A percentile compares a stretch with the other conserved stretches of the same genome.
These are phyloP conservation scores for Cenchrus fungigraminus DNA, from an alignment of 176 grass and related monocot genomes.

Conservation along the genomic window DNA sequence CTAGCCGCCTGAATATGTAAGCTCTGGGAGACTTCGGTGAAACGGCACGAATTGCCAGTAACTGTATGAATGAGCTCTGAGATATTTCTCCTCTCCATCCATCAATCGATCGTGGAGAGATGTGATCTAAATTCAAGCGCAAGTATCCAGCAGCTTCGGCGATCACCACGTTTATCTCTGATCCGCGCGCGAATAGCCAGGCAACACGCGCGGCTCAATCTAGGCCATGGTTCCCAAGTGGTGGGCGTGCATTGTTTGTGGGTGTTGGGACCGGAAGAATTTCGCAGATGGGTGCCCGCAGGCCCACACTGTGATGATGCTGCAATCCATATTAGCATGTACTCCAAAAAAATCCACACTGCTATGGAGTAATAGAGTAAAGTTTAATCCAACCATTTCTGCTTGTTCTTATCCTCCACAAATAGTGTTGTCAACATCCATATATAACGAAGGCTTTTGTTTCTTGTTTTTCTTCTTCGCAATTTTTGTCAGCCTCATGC, in stretches of 20 bases:
- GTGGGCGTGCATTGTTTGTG: not conserved
- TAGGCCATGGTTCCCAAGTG: not conserved
- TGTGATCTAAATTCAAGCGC: not conserved
- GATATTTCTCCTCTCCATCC: too few species aligned
- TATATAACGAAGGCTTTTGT: slow-evolving; percentile 24
- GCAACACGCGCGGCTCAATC: slow-evolving; percentile 24
- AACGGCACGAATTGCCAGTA: too few species aligned
- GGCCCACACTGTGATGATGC: slow-evolving; percentile 33
- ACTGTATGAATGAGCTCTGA: too few species aligned
- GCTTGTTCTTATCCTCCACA: slow-evolving; percentile 38
- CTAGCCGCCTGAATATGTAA: not conserved
- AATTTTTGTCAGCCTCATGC: slow-evolving; percentile 11
- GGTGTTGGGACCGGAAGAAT: slow-evolving; percentile 25
- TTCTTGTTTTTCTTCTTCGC: not conserved
- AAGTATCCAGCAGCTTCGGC: not conserved
- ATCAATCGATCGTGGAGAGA: not conserved
- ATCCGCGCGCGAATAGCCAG: not conserved
- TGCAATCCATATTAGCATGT: slow-evolving; percentile 42
- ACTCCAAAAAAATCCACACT: too few species aligned
- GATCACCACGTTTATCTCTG: not conserved
- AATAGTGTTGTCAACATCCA: slow-evolving; percentile 47
- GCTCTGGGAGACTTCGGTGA: not conserved
- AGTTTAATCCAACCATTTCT: slow-evolving; percentile 57
- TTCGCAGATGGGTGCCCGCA: slow-evolving; percentile 11
- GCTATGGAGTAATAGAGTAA: slow-evolving; percentile 34